These are phyloP conservation scores for Mycena belliarum DNA, from an alignment of 768 basidiomycete genomes.

Conservation along the genomic window DNA sequence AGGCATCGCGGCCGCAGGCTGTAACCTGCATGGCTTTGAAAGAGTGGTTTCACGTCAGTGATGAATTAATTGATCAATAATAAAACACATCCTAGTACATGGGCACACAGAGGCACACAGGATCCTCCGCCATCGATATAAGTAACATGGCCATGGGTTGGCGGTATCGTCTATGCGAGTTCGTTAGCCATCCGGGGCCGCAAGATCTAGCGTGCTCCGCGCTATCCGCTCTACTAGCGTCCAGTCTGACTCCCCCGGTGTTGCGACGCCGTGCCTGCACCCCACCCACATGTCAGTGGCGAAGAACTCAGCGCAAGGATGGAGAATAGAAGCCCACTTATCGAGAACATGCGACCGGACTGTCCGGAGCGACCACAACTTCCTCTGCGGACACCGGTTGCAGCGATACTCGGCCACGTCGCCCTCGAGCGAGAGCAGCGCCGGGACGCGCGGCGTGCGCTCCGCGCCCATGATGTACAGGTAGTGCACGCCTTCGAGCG, in stretches of 20 bases:
- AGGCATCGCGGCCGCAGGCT: no score
- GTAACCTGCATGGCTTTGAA: no score
- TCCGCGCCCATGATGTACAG: constrained; percentile 7
- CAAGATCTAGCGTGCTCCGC: neutral
- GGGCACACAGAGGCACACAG: no score
- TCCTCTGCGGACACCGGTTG: constrained; percentile 1
- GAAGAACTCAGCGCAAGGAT: neutral
- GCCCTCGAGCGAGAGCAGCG: constrained; percentile 5
- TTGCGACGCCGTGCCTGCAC: neutral
- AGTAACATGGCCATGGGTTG: no score
- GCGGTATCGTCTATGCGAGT: no score
- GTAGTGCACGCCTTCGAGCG: constrained; percentile 1
- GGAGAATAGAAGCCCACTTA: constrained; percentile 5
- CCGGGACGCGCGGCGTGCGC: constrained; percentile 13
- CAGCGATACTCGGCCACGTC: constrained; percentile 5
- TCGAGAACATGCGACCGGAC: constrained; percentile 11
- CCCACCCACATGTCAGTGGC: neutral
- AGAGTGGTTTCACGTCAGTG: no score
- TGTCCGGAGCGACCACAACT: constrained; percentile 8
- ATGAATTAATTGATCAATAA: no score
- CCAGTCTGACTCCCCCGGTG: constrained; percentile 5
- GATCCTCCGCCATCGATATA: no score
- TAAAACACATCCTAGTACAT: no score
- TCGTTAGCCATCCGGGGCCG: no score
- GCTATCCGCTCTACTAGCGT: constrained; percentile 6